Conservation (phyloP, 2,329 filamentous ascomycete genomes). For the Scytalidium lignicola region DNA sequence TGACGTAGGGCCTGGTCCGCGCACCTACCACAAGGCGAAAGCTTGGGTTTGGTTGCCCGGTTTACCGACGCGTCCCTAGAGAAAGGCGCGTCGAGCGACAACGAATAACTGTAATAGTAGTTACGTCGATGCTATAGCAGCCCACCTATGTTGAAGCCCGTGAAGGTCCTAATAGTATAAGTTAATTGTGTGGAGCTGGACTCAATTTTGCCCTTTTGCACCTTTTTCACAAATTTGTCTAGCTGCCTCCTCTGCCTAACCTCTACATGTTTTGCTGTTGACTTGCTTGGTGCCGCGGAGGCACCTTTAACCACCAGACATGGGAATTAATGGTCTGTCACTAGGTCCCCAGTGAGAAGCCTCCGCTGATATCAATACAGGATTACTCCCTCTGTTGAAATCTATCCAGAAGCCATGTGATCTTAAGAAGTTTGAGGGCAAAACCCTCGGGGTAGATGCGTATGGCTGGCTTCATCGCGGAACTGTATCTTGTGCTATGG, state of each 20-base stretch:
- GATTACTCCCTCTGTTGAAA: conserved; percentile 85
- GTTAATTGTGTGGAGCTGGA: not conserved
- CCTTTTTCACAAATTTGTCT: not conserved
- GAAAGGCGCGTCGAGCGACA: not conserved
- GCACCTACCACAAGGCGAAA: not conserved
- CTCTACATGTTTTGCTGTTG: conserved; percentile 13
- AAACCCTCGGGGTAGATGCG: conserved; percentile 90
- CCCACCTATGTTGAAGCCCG: not conserved
- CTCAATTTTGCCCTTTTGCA: not conserved
- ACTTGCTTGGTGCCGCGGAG: conserved; percentile 13
- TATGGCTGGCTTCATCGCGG: conserved; percentile 98
- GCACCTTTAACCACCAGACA: conserved; percentile 14
- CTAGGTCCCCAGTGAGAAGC: not conserved
- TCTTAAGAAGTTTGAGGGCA: conserved; percentile 79
- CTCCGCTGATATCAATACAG: conserved; percentile 38
- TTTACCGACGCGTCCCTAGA: conserved; percentile 7
- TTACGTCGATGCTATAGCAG: not conserved
- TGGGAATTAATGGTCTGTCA: conserved; percentile 22
- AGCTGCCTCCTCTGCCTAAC: not conserved
- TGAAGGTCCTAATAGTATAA: not conserved
- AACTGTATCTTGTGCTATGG: conserved; percentile 82
- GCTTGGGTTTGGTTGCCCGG: conserved; percentile 9
- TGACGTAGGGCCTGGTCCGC: conserved; percentile 2
- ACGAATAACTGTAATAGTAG: not conserved
- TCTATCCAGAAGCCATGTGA: conserved; percentile 89